Percentiles rank a stretch among this genome's conserved stretches.
Evolutionary conservation across 768 basidiomycete genomes (phyloP).

Genomic region (Mycena albidolilacea): DNA sequence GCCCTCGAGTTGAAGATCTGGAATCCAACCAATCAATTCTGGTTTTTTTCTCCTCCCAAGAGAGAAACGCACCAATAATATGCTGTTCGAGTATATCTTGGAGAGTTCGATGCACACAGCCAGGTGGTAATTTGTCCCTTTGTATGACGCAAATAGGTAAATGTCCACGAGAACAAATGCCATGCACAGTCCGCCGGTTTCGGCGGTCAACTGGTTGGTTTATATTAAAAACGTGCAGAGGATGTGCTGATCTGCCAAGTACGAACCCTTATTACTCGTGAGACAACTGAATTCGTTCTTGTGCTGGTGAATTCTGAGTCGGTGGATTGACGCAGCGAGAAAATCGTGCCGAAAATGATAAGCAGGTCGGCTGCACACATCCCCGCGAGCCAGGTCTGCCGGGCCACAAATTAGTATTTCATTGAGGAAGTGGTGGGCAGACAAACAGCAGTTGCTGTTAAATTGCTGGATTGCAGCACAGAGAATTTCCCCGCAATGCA

Average conservation of each 20-base stretch:
- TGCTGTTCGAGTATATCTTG: slow-evolving; percentile 33
- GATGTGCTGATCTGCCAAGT: not conserved
- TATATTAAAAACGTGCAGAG: not conserved
- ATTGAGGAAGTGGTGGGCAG: not conserved
- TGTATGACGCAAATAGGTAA: slow-evolving; percentile 25
- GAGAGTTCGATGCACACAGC: slow-evolving; percentile 25
- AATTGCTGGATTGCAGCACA: slow-evolving; percentile 3
- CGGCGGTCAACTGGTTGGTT: slow-evolving; percentile 15
- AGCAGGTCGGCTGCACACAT: slow-evolving; percentile 19
- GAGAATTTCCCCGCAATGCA: slow-evolving; percentile 22
- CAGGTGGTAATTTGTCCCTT: slow-evolving; percentile 29
- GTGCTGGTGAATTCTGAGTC: slow-evolving; percentile 1
- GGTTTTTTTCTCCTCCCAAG: not conserved
- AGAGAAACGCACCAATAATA: slow-evolving; percentile 10
- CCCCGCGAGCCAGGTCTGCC: slow-evolving; percentile 26
- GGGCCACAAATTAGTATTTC: not conserved
- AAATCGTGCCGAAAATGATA: slow-evolving; percentile 21
- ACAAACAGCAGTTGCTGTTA: slow-evolving; percentile 16
- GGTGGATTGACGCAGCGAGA: not conserved
- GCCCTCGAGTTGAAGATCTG: slow-evolving; percentile 29
- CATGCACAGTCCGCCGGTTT: slow-evolving; percentile 35
- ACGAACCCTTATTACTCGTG: slow-evolving; percentile 21
- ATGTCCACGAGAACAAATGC: slow-evolving; percentile 31
- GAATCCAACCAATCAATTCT: not conserved
- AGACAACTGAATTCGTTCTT: not conserved